phyloP scores from a whole-genome alignment of 768 basidiomycete species.

The Tricholoma terreum region DNA sequence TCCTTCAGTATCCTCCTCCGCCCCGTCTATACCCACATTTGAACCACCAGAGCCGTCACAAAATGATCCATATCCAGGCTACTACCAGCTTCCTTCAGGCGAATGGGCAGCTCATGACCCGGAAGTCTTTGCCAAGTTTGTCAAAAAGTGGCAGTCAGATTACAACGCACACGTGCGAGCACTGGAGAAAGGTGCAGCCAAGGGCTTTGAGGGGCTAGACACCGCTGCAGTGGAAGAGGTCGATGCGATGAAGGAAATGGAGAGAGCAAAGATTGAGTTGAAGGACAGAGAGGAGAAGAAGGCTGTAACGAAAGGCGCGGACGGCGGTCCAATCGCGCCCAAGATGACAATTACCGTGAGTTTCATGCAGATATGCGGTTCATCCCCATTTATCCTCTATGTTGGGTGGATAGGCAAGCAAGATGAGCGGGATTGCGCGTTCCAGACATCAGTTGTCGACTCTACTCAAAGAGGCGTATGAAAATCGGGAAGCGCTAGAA shows the following conservation, averaged over 20 bases:
- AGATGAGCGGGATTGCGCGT: conserved; percentile 64
- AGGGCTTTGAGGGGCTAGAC: conserved; percentile 69
- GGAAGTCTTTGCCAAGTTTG: conserved; percentile 63
- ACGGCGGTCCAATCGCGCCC: conserved; percentile 56
- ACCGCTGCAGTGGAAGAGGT: conserved; percentile 53
- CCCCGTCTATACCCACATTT: conserved; percentile 66
- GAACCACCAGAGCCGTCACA: conserved; percentile 71
- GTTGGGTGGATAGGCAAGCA: conserved; percentile 52
- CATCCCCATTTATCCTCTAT: background rate
- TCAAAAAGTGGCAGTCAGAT: conserved; percentile 69
- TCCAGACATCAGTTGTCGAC: conserved; percentile 79
- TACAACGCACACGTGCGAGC: conserved; percentile 70
- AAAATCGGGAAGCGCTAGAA: conserved; percentile 79
- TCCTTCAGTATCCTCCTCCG: conserved; percentile 56
- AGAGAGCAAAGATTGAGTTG: conserved; percentile 68
- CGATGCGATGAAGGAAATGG: conserved; percentile 73
- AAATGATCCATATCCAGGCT: conserved; percentile 79
- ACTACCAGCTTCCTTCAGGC: conserved; percentile 81
- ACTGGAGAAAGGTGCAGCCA: conserved; percentile 64
- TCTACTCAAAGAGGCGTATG: conserved; percentile 76
- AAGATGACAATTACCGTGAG: conserved; percentile 81
- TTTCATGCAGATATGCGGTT: background rate
- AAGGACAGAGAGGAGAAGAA: conserved; percentile 77
- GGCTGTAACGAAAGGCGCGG: conserved; percentile 62
- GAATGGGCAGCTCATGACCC: conserved; percentile 74